Conservation (phyloP, 192 early-diverging fungal genomes). For the Phlyctochytrium bullatum region DNA sequence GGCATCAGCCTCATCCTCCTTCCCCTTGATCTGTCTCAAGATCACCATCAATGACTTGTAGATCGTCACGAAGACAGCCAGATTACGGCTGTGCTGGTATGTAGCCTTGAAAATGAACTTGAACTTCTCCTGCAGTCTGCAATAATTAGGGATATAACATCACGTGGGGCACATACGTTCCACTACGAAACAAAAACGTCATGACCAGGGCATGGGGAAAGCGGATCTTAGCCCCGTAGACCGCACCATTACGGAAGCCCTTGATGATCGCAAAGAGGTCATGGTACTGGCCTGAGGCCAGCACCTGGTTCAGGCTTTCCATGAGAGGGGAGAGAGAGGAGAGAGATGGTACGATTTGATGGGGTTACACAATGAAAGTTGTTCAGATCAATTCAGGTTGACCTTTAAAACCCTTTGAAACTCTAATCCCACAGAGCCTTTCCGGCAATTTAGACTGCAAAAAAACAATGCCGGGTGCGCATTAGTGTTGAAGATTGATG, state of each 20-base stretch:
- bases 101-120: constrained; percentile 79
- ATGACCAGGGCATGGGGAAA: constrained; percentile 98
- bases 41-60: constrained; percentile 90
- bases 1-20: constrained; percentile 73
- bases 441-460: no score
- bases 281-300: constrained; percentile 16
- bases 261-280: constrained; percentile 7
- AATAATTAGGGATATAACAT: neutral
- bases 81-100: constrained; percentile 81
- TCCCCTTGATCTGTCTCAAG: constrained; percentile 67
- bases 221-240: constrained; percentile 92
- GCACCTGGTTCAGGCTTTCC: neutral
- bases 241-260: constrained; percentile 83
- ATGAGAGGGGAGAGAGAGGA: no score
- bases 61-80: constrained; percentile 89
- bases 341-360: constrained; percentile 9
- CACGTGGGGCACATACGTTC: constrained; percentile 56
- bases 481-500: neutral
- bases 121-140: constrained; percentile 75
- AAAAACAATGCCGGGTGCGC: no score
- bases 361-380: no score
- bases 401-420: neutral
- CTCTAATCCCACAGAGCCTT: no score
- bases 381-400: neutral
- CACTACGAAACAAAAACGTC: constrained; percentile 89